Evolutionary conservation across 768 basidiomycete genomes (phyloP).

Genomic region (Sporobolomyces roseus): DNA sequence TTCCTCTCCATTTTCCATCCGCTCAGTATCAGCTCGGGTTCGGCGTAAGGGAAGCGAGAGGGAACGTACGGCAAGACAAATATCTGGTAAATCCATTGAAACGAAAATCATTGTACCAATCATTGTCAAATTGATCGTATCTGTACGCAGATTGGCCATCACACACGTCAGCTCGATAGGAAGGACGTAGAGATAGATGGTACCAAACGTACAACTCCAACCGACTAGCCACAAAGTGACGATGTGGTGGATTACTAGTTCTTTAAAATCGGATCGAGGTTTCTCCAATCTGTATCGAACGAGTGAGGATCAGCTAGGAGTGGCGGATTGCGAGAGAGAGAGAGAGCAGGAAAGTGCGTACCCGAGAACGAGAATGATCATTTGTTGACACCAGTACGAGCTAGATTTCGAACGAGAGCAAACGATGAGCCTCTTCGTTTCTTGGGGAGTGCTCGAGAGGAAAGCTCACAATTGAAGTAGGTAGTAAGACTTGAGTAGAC

Average conservation of each 20-base stretch:
- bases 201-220: slow-evolving; percentile 54
- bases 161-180: neutral
- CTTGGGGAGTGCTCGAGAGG: neutral
- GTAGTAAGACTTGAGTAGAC: slow-evolving; percentile 83
- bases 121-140: slow-evolving; percentile 69
- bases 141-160: neutral
- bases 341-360: neutral
- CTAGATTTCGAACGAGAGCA: slow-evolving; percentile 8
- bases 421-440: too few species aligned
- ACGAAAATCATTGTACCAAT: slow-evolving; percentile 89
- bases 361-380: slow-evolving; percentile 72
- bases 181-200: neutral
- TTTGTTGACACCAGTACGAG: slow-evolving; percentile 90
- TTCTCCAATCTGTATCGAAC: slow-evolving; percentile 74
- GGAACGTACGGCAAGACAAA: slow-evolving; percentile 69
- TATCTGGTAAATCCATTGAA: slow-evolving; percentile 95
- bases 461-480: slow-evolving; percentile 65
- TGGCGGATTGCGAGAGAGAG: too few species aligned
- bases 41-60: neutral
- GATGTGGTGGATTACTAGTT: slow-evolving; percentile 83
- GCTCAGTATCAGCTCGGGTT: too few species aligned
- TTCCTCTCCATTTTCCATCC: too few species aligned
- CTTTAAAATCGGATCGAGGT: slow-evolving; percentile 82
- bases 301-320: too few species aligned
- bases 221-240: slow-evolving; percentile 93